Evolutionary conservation across 2,329 filamentous ascomycete genomes (phyloP), one percentile per base, ranked within the genome.

Genomic region (Hymenoscyphus occultus): DNA sequence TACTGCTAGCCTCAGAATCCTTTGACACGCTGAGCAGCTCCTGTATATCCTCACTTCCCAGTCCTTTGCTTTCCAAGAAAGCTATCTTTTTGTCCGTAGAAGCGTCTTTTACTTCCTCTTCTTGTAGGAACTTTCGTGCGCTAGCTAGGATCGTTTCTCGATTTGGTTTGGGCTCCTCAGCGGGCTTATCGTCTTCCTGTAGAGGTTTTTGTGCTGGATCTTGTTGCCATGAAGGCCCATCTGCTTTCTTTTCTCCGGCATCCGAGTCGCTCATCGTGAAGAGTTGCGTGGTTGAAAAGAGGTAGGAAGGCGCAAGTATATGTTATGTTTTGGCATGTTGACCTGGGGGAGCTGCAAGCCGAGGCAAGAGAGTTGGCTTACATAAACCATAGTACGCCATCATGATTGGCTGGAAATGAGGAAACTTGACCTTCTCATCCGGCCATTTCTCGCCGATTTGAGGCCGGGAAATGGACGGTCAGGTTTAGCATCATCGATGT

Each of bases 21-120:
- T 70, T 64, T 1, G 72, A 62, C 7, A 73, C 67, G 9, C 76
- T 80, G 68, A 97, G 78, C 7, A 96, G 80, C 60, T 80, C 79
- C 70, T 91, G 80, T 67, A 96, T 91, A 67, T 94, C 87, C 39
- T 83, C 81, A 4, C 84, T 79, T 3, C 78, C 79, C 7, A 97
- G 79, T 3, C 91, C 91, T 76, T 97, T 97, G 60, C 85, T 86
- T 73, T 88, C 83, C 1, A 97, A 79, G 71, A 97, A 97, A 7
- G 85, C 84, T 22, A 84, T 80, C 79, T 96, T 96, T 77, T 87
- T 88, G 64, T 91, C 89, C 56, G 83, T 82, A 0, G 89, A 82
- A 40, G 89, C 86, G 76, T 89, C 80, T 65, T 84, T 86, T 64
- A 97, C 90, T 22, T 83, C 81, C 7, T 90, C 86, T 66, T 96